Conservation (phyloP, 169 alveolate genomes). For the Perkinsus marinus region DNA sequence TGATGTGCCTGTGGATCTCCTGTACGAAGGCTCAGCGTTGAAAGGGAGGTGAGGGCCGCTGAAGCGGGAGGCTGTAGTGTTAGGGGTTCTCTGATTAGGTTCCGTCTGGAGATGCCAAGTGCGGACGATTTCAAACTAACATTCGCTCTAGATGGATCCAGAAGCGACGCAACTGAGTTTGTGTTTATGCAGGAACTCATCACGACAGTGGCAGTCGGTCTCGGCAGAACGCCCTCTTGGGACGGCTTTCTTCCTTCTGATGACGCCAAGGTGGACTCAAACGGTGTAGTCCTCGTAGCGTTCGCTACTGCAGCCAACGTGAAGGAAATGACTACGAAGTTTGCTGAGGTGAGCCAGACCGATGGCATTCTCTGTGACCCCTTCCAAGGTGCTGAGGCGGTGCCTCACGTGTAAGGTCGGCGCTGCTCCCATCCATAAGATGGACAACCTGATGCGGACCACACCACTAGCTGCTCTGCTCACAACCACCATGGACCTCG, state of each 20-base stretch:
- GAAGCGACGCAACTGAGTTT: background rate
- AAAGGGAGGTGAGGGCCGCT: background rate
- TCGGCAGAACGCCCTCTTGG: background rate
- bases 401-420: too few species aligned
- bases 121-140: background rate
- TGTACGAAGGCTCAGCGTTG: background rate
- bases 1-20: background rate
- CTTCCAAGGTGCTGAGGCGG: too few species aligned
- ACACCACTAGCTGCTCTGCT: too few species aligned
- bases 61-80: background rate
- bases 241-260: background rate
- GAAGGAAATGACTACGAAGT: background rate
- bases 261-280: background rate
- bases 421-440: too few species aligned
- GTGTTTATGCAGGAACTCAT: background rate
- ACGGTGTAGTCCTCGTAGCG: background rate
- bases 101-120: background rate
- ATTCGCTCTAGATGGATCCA: background rate
- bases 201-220: background rate
- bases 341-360: background rate
- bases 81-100: background rate
- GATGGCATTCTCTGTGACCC: too few species aligned
- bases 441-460: too few species aligned
- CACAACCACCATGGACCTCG: too few species aligned
- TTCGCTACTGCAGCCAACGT: background rate